Evolutionary conservation across 352 stramenopile species (phyloP).

Genomic region (Thalassiosira allenii): DNA sequence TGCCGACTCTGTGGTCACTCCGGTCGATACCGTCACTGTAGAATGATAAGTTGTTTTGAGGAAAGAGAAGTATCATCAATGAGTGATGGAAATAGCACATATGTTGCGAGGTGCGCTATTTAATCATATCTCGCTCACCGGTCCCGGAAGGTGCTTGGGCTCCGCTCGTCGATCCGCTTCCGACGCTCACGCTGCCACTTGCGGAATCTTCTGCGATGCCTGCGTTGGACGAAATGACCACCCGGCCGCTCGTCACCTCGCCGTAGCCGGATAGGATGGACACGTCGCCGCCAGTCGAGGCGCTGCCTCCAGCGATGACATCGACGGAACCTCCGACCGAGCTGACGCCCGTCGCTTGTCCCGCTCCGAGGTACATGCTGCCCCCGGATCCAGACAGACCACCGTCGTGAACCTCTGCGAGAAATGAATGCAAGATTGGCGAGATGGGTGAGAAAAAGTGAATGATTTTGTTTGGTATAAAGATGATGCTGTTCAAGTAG

Average conservation of each 20-base stretch:
- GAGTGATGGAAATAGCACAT: neutral
- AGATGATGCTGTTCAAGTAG: too few relatives aligned
- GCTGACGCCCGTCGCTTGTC: slow-evolving; percentile 26
- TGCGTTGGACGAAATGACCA: slow-evolving; percentile 16
- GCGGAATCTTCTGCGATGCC: slow-evolving; percentile 1
- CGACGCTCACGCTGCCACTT: slow-evolving; percentile 24
- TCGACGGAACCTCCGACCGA: slow-evolving; percentile 39
- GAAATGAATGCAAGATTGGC: neutral
- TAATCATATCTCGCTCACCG: slow-evolving; percentile 14
- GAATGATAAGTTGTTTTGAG: neutral
- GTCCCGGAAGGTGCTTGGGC: slow-evolving; percentile 11
- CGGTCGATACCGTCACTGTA: slow-evolving; percentile 37
- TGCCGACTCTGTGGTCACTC: slow-evolving; percentile 25
- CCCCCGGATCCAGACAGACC: slow-evolving; percentile 29
- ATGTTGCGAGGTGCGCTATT: too few relatives aligned
- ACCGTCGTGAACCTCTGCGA: slow-evolving; percentile 29
- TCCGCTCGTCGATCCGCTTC: slow-evolving; percentile 26
- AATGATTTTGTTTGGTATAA: too few relatives aligned
- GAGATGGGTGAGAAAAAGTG: neutral
- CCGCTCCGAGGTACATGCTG: slow-evolving; percentile 36
- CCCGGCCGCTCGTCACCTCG: slow-evolving; percentile 28
- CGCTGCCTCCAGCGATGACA: slow-evolving; percentile 14
- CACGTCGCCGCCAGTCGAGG: slow-evolving; percentile 30
- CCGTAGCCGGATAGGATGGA: slow-evolving; percentile 33
- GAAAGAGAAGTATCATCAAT: slow-evolving; percentile 2